A percentile compares a stretch with the other conserved stretches of the same genome.
phyloP scores from a whole-genome alignment of 805 yeast species.

The Wickerhamomyces pijperi region DNA sequence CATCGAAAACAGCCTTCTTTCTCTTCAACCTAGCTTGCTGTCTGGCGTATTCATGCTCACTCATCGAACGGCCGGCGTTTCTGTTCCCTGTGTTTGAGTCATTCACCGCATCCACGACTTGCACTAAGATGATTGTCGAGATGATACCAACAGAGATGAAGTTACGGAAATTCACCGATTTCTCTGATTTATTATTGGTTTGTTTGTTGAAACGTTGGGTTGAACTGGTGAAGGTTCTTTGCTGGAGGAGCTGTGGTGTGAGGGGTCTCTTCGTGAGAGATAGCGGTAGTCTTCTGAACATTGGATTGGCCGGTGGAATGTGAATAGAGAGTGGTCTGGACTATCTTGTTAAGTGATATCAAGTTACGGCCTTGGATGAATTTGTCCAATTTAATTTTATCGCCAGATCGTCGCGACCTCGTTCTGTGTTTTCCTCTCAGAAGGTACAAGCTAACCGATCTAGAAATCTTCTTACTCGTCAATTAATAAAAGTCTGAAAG shows the following conservation, averaged over 20 bases:
- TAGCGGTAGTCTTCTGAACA: not conserved
- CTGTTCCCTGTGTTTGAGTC: constrained; percentile 14
- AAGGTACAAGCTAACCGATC: no score
- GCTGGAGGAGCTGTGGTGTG: not conserved
- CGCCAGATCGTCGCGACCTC: no score
- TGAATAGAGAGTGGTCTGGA: no score
- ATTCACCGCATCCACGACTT: constrained; percentile 26
- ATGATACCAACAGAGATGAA: constrained; percentile 31
- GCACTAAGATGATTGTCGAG: constrained; percentile 32
- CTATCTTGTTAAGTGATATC: no score
- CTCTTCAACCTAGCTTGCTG: constrained; percentile 39
- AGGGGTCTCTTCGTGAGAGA: not conserved
- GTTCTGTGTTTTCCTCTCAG: no score
- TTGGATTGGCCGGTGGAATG: not conserved
- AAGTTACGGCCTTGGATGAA: no score
- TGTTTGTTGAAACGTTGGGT: not conserved
- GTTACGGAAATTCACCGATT: constrained; percentile 28
- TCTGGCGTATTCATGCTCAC: constrained; percentile 30
- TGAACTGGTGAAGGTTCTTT: not conserved
- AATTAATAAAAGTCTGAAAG: no score
- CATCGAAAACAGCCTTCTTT: constrained; percentile 31
- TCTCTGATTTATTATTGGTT: constrained; percentile 3
- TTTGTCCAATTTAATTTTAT: no score
- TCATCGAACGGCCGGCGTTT: constrained; percentile 19
- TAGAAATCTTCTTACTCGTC: no score